Base-by-base conservation (phyloP, 176 grass and related monocot genomes). In the Oryza officinalis region DNA sequence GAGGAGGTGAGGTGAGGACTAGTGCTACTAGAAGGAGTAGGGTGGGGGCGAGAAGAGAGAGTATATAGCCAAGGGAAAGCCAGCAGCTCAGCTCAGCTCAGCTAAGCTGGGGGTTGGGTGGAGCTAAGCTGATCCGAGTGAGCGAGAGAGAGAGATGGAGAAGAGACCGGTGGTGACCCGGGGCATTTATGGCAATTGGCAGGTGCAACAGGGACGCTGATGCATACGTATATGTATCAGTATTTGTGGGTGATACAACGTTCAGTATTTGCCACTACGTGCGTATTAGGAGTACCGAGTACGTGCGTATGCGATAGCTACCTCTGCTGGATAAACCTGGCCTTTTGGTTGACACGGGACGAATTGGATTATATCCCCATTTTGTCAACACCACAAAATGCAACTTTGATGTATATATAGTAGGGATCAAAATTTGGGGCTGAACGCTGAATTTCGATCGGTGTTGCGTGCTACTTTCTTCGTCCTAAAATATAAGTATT, bases 31-130 rank as follows among this genome's bases (percentile, higher is more conserved):
- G 47, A 17, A 57, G 54, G 54, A 25, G 66, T 31, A 81, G 78
- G 78, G 31, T 27, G 81, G 43, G 43, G 12, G 59, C 13, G 47
- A 17, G 37, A 38, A 38, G 37, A 13, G 47, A 17, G 71, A n/a
- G 71, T 75, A 59, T 82, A 72, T 67, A 67, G 71, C 28, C 27
- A 25, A 61, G 8, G 30, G 63, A 13, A 33, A 63, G 74, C 31
- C 35, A 54, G 40, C 61, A 31, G 13, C 9, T 17, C 11, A 40
- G n/a, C 71, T 8, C 5, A 10, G 15, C 50, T 54, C 1, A 13
- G 15, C 49, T 18, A 15, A 17, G 32, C 32, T 52, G 49, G 49
- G 49, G 17, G 49, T 52, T 57, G 50, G 27, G 22, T 2, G 2
- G 50, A 54, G 17, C 5, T 15, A 8, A 38, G 37, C 37, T 8